Evolutionary conservation across 352 stramenopile genomes (phyloP).

Genomic region (Globisporangium mamillatum): DNA sequence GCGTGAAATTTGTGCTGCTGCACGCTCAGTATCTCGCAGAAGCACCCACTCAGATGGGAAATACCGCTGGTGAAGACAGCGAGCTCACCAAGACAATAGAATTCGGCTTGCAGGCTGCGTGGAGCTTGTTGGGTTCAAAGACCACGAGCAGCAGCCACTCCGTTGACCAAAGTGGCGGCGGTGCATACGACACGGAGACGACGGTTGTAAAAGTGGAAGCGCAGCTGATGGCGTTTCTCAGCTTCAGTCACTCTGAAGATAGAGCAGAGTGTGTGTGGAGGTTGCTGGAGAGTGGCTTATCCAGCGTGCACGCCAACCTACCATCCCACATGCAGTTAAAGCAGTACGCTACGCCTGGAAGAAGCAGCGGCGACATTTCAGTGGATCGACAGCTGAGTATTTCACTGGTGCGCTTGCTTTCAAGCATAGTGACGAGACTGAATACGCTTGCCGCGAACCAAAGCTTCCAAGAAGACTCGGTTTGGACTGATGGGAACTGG

Average conservation of each 20-base stretch:
- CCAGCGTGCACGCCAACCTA: constrained; percentile 20
- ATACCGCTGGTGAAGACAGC: background rate
- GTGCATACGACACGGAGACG: constrained; percentile 15
- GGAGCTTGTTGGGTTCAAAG: background rate
- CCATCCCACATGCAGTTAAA: constrained; percentile 12
- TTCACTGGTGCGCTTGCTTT: constrained; percentile 42
- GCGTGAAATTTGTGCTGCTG: constrained; percentile 38
- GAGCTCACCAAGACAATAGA: constrained; percentile 1
- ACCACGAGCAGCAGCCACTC: too few relatives aligned
- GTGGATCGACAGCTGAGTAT: constrained; percentile 58
- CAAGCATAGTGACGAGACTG: constrained; percentile 20
- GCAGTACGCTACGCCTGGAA: background rate
- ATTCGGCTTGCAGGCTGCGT: background rate
- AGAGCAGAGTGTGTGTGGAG: constrained; percentile 2
- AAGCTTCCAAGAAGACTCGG: background rate
- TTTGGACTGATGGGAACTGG: background rate
- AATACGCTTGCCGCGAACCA: background rate
- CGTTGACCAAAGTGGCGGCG: background rate
- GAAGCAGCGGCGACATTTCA: constrained; percentile 7
- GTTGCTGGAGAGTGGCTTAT: constrained; percentile 27
- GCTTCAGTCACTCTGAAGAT: background rate
- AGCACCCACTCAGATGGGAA: background rate
- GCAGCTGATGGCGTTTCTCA: constrained; percentile 26
- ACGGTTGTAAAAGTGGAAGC: constrained; percentile 25
- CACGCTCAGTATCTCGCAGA: constrained; percentile 34